Base-by-base conservation (phyloP, 2,329 filamentous ascomycete species). In the Zymoseptoria passerinii region DNA sequence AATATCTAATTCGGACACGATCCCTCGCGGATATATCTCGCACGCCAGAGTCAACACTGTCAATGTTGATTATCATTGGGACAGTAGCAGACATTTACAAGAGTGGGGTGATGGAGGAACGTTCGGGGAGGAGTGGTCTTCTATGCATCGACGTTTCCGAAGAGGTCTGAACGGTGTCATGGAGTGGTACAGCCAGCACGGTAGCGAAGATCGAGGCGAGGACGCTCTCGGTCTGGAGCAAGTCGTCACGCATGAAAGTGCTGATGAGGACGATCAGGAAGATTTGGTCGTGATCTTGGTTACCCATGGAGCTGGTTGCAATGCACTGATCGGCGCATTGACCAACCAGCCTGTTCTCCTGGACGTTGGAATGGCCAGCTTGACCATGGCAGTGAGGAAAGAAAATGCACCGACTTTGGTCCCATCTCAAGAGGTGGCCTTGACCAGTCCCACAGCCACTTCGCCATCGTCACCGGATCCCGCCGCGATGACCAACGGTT, bases 301-400 rank as follows among this genome's bases (percentile, higher is more conserved):
- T 20, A 96, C 94, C 0, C 94, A 99, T 70, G 92, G 92, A 23
- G 94, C 94, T 13, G 94, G 94, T 48, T 96, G 92, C 75, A 99
- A 99, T 75, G 94, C 94, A 2, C 76, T 99, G 50, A 92, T 99
- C 62, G 91, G 92, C 10, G 91, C 91, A 27, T 83, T 99, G 63
- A 95, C 92, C 0, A 89, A 92, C 60, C 89, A 96, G 68, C 92
- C 94, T 0, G 91, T 95, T 0, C 80, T 99, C 13, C 84, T 95
- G 68, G 92, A 97, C 70, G 88, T 97, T 16, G 87, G 87, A 28
- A 89, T 95, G 75, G 89, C 92, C 0, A 96, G 92, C 3, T 79
- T 99, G 53, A 96, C 92, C 1, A 88, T 96, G 85, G 92, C 92
- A 4, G 81, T 86, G 16, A 81, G 85, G 53, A 86, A 85, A 61